Base-by-base conservation (phyloP, 2,329 filamentous ascomycete genomes). In the Stemphylium beticola region DNA sequence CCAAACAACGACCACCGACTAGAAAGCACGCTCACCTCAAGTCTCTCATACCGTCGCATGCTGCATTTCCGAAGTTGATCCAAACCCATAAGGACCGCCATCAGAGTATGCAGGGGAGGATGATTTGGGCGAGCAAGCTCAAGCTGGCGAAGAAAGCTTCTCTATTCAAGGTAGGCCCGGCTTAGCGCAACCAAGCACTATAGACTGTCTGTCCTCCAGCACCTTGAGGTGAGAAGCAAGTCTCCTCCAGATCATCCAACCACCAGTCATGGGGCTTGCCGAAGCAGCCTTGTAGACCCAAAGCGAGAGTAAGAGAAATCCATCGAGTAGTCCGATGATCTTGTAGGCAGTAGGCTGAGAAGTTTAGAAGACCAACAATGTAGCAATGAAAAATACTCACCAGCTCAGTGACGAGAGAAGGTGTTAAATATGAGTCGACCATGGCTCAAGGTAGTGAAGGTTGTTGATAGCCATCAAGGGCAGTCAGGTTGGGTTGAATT, bases 161-260 rank as follows among this genome's bases (percentile, higher is more conserved):
- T 20, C 37, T 10, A 22, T 48, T 39, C 49, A 50, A 41, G 42
- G 53, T 24, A 59, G 53, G 53, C 57, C 57, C 36, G 42, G 38
- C 53, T 49, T 56, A 54, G 49, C 46, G 48, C 49, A 22, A 22
- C 26, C 41, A 51, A 36, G 51, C 15, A 49, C 51, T 38, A 49
- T 44, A 33, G 51, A 50, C 52, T 31, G 34, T 60, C 57, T 60
- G 20, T 60, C 50, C 53, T 60, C 57, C 57, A 47, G 17, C 57
- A 51, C 57, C 39, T 38, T 49, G n/a, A 22, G 3, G 20, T 39
- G 36, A 48, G 24, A 39, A 48, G 36, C 24, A 33, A 45, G 34
- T 37, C 20, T 22, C 20, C 20, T 22, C 6, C 20, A 43, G 53
- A 60, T 41, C 57, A 58, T 40, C 31, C n/a, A 32, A 48, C 37